Evolutionary conservation across 257 asterid genomes (phyloP).

Genomic region (Phtheirospermum japonicum): DNA sequence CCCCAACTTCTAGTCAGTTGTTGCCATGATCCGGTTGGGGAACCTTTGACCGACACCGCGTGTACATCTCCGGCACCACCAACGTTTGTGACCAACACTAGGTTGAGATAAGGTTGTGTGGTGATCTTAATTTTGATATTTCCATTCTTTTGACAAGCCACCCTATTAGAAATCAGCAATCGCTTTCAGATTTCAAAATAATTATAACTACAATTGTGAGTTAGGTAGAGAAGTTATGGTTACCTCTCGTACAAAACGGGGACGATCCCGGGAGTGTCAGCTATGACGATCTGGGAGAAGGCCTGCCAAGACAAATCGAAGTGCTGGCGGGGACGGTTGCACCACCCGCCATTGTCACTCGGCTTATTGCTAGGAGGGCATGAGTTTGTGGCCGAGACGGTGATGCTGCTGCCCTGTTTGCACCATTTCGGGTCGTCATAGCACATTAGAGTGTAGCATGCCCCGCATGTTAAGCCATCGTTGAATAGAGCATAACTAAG

Average conservation of each 20-base stretch:
- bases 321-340: conserved; percentile 51
- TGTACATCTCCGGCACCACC: conserved; percentile 51
- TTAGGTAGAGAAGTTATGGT: too few species aligned
- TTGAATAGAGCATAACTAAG: conserved; percentile 55
- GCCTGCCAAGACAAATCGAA: too few species aligned
- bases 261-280: too few species aligned
- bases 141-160: conserved; percentile 44
- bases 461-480: conserved; percentile 55
- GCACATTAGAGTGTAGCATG: conserved; percentile 50
- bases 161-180: too few species aligned
- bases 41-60: conserved; percentile 43
- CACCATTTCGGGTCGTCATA: conserved; percentile 51
- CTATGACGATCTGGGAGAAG: too few species aligned
- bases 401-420: conserved; percentile 41
- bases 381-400: conserved; percentile 54
- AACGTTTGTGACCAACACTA: conserved; percentile 49
- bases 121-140: conserved; percentile 46
- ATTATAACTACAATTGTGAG: too few species aligned
- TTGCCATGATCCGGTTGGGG: conserved; percentile 38
- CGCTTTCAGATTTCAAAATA: too few species aligned
- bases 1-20: conserved; percentile 54
- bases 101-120: conserved; percentile 42
- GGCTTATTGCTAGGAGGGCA: conserved; percentile 57
- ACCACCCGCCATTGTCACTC: conserved; percentile 49
- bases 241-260: conserved; percentile 43